Percentiles rank a stretch among this genome's conserved stretches.
Conservation (phyloP, 371 early-diverging fungal species). For the Sporodiniella umbellata region DNA sequence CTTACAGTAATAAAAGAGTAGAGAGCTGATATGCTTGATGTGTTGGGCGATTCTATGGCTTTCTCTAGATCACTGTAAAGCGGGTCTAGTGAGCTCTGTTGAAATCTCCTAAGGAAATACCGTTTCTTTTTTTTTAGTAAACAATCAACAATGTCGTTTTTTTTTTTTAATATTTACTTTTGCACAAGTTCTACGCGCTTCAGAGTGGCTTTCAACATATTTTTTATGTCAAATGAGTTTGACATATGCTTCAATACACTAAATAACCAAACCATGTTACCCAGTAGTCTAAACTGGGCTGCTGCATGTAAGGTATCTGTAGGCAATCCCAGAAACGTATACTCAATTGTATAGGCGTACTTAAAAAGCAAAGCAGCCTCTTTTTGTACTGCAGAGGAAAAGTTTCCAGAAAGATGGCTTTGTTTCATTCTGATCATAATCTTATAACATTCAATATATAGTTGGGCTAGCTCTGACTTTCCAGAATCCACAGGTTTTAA, state of each 20-base stretch:
- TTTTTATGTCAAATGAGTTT: constrained; percentile 22
- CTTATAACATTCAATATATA: constrained; percentile 52
- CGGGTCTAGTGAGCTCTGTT: constrained; percentile 14
- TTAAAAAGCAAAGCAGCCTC: constrained; percentile 41
- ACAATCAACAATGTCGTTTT: too few relatives aligned
- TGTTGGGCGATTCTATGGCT: constrained; percentile 25
- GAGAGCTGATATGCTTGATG: constrained; percentile 21
- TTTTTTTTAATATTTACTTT: neutral
- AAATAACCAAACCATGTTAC: constrained; percentile 55
- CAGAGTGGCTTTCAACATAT: constrained; percentile 32
- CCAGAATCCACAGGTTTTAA: constrained; percentile 38
- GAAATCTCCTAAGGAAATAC: constrained; percentile 14
- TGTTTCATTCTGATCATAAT: constrained; percentile 41
- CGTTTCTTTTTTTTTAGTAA: neutral
- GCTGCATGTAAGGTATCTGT: constrained; percentile 36
- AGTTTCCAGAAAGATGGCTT: constrained; percentile 36
- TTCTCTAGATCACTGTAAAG: constrained; percentile 21
- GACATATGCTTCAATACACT: constrained; percentile 46
- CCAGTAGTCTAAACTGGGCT: constrained; percentile 48
- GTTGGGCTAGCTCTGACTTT: constrained; percentile 45
- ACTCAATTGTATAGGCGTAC: constrained; percentile 62
- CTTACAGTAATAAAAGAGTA: constrained; percentile 36
- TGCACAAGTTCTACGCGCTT: constrained; percentile 29
- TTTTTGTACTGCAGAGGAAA: constrained; percentile 39
- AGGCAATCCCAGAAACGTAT: constrained; percentile 59